Evolutionary conservation across 208 protist species (phyloP).

Genomic region (Crithidia thermophila): DNA sequence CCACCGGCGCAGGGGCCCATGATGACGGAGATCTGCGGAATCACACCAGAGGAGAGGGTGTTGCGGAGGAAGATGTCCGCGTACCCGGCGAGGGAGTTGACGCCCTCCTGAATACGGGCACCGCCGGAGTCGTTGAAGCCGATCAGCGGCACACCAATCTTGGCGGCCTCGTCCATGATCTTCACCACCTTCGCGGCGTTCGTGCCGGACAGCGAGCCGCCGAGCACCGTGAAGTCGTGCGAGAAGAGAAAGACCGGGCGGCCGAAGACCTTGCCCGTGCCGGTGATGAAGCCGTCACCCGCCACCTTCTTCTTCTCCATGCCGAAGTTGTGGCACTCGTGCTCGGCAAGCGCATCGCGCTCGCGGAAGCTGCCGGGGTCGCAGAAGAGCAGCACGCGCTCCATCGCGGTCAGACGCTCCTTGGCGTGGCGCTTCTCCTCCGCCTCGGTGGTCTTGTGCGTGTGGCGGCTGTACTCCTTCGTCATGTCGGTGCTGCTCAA

Average conservation of each 20-base stretch:
- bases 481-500: constrained; percentile 16
- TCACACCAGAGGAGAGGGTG: constrained; percentile 93
- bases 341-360: constrained; percentile 91
- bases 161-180: constrained; percentile 96
- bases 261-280: constrained; percentile 93
- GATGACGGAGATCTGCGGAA: constrained; percentile 97
- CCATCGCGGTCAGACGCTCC: constrained; percentile 94
- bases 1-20: constrained; percentile 96
- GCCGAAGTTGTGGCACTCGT: constrained; percentile 94
- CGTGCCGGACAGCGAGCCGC: constrained; percentile 92
- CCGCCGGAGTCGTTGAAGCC: constrained; percentile 97
- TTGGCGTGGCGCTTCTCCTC: constrained; percentile 86
- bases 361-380: constrained; percentile 94
- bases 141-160: constrained; percentile 95
- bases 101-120: constrained; percentile 96
- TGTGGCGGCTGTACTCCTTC: constrained; percentile 36
- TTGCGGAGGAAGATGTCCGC: constrained; percentile 96
- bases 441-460: constrained; percentile 35
- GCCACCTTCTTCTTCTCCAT: constrained; percentile 86
- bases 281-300: constrained; percentile 96
- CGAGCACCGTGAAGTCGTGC: constrained; percentile 97
- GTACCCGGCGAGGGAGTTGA: constrained; percentile 96
- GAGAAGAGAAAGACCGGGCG: constrained; percentile 95
- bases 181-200: constrained; percentile 97
- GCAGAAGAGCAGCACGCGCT: constrained; percentile 94